Evolutionary conservation across 495 filamentous ascomycete species (phyloP), one percentile per base, ranked within the genome.

Genomic region (Polyplosphaeria fusca): DNA sequence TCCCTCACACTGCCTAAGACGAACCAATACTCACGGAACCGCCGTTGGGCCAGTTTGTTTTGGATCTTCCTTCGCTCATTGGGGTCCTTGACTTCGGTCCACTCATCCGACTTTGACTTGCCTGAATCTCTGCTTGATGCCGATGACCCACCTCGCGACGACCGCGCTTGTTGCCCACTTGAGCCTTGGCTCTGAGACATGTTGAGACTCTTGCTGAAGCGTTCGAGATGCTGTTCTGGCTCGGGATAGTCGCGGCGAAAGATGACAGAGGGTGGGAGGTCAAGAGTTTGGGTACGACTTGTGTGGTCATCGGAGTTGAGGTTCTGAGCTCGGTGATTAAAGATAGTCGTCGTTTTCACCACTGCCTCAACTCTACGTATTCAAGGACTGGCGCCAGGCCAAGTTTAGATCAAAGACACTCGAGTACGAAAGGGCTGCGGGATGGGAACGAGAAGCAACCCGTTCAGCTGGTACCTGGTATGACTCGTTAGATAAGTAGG

Each of bases 1-100:
- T n/a, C n/a, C n/a, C 41, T 61, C 20, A 60, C n/a, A 38, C 4
- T 53, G 23, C n/a, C 51, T 45, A 5, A 16, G 47, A 25, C n/a
- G n/a, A n/a, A n/a, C n/a, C n/a, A n/a, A n/a, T 14, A 63, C 70
- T 61, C 63, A 74, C 72, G 61, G 45, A 72, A 74, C 38, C 70
- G 69, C 25, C 71, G 56, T 48, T 74, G 72, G 9, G 72, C 72
- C 5, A 73, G 61, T 32, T 69, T 69, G 50, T 73, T 74, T 60
- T 74, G 72, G 13, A 73, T 68, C 56, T 68, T 69, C 19, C 72
- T 64, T 44, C 72, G 55, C 51, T 72, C 68, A 43, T 35, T 61
- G 2, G 71, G 68, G 49, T 74, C 71, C 30, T 55, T 63, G 16
- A 73, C 52, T 13, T 61, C 60, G 13, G 59, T 58, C 72, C 71